phyloP scores from a whole-genome alignment of 1,284 basidiomycete genomes.

The Sporisorium scitamineum region DNA sequence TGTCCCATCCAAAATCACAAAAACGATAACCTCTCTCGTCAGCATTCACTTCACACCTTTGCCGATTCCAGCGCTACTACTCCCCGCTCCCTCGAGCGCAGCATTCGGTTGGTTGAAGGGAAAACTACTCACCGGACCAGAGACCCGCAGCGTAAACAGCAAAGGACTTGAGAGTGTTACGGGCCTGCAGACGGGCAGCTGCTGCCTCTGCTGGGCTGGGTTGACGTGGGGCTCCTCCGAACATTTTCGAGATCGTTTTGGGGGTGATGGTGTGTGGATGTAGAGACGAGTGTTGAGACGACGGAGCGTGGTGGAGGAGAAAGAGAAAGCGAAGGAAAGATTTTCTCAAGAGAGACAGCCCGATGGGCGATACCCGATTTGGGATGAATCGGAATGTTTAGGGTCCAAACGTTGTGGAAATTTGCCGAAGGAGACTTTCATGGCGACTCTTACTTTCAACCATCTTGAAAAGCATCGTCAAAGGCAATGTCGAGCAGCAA shows the following conservation, averaged over 20 bases:
- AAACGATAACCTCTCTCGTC: too few species aligned
- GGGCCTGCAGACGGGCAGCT: slow-evolving; percentile 29
- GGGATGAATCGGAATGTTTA: slow-evolving; percentile 8
- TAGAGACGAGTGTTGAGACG: background rate
- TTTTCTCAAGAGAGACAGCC: background rate
- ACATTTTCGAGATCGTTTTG: slow-evolving; percentile 25
- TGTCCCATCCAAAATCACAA: background rate
- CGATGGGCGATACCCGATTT: background rate
- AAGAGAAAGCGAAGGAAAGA: slow-evolving; percentile 5
- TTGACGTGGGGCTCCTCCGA: slow-evolving; percentile 47
- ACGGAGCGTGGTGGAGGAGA: background rate
- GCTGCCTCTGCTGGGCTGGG: slow-evolving; percentile 36
- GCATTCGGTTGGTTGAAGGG: too few species aligned
- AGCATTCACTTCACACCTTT: too few species aligned
- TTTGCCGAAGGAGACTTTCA: slow-evolving; percentile 4
- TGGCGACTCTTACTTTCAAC: background rate
- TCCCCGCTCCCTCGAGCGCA: too few species aligned
- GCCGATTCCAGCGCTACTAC: too few species aligned
- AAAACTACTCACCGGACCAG: slow-evolving; percentile 47
- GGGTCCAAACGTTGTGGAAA: slow-evolving; percentile 26
- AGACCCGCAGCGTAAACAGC: slow-evolving; percentile 40
- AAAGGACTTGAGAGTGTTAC: slow-evolving; percentile 33
- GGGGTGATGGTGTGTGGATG: background rate
- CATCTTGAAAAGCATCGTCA: background rate
- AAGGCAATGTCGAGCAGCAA: slow-evolving; percentile 23